Evolutionary conservation across 192 early-diverging fungal species (phyloP).

Genomic region (Umbelopsis vinacea): DNA sequence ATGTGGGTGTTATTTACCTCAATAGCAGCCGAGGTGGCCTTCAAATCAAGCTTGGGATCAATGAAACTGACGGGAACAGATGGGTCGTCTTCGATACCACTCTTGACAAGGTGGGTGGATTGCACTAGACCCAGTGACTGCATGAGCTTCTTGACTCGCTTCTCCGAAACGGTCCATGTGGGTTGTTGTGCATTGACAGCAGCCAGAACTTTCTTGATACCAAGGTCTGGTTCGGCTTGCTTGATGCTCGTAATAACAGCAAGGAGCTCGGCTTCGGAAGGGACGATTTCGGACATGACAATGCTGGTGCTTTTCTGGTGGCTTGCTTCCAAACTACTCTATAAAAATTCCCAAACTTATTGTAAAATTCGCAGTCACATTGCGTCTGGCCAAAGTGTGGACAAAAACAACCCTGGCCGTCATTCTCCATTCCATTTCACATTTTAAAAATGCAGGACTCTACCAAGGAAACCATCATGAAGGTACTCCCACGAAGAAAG

Average conservation of each 20-base stretch:
- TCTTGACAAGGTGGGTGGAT: slow-evolving; percentile 41
- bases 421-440: slow-evolving; percentile 6
- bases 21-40: slow-evolving; percentile 39
- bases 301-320: neutral
- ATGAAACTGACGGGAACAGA: slow-evolving; percentile 57
- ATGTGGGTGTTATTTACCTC: slow-evolving; percentile 22
- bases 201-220: slow-evolving; percentile 54
- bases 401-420: neutral
- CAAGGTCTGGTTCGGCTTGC: slow-evolving; percentile 50
- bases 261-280: slow-evolving; percentile 40
- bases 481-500: too few species aligned
- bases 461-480: slow-evolving; percentile 57
- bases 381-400: neutral
- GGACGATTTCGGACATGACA: slow-evolving; percentile 32
- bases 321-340: neutral
- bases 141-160: slow-evolving; percentile 68
- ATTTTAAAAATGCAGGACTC: slow-evolving; percentile 54
- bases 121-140: slow-evolving; percentile 43
- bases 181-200: slow-evolving; percentile 47
- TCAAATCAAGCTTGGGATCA: slow-evolving; percentile 46
- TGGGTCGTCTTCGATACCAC: slow-evolving; percentile 49
- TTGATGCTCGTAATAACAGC: slow-evolving; percentile 51
- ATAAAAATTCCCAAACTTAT: neutral
- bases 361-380: neutral
- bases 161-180: slow-evolving; percentile 62